Base-by-base conservation (phyloP, 352 stramenopile species). In the Phytopythium delawarense region DNA sequence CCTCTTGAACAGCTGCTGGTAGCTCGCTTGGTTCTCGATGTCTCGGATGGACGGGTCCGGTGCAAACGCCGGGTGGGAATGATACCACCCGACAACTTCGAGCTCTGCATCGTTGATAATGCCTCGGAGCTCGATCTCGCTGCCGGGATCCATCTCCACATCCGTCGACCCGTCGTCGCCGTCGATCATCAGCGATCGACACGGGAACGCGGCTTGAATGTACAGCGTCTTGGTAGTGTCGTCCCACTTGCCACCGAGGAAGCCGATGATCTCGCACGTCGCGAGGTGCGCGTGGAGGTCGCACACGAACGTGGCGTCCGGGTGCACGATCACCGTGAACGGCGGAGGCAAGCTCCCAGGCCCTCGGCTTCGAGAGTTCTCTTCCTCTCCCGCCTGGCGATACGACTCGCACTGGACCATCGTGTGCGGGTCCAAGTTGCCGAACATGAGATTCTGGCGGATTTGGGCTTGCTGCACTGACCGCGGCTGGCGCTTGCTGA, bases 1-100 rank as follows among this genome's bases (percentile, higher is more conserved):
- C 12, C 80, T 88, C 68, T 83, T 79, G 58, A 98, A 97, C 23
- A 98, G 71, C 28, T 90, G 71, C 64, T 98, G 95, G 66, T 98
- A 98, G 62, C 80, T 97, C 12, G 75, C 77, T 73, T 98, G 95
- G 65, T 98, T 98, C 59, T 96, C 87, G 66, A 98, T 97, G 59
- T 98, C 95, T 39, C 88, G 93, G 53, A 98, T 75, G 0, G 87
- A 97, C 16, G 95, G 95, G 69, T 98, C 88, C 2, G 94, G 91
- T 20, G 90, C 81, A 74, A 98, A 98, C 30, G 80, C 86, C 15
- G 95, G 95, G 68, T 98, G 94, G 11, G 86, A 97, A 70, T 98
- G 95, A 62, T 98, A 98, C 95, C 95, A 98, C 5, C 95, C 95
- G 6, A 98, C 91, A 48, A 98, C 90, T 59, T 94, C 85, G 6